Evolutionary conservation across 257 asterid species (phyloP), one percentile per base, ranked within the genome.

Genomic region (Asclepias syriaca): DNA sequence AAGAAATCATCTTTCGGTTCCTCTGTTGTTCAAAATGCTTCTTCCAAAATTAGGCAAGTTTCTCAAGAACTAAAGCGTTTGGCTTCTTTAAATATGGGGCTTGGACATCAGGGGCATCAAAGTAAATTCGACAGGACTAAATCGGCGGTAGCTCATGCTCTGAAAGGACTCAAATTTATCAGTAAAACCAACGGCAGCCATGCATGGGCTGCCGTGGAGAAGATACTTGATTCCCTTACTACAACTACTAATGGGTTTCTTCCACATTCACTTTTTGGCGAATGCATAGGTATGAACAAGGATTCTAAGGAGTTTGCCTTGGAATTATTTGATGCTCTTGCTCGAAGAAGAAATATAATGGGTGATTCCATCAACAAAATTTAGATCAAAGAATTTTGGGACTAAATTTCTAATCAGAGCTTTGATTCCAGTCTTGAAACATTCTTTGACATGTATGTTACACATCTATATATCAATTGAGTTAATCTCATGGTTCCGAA

Each of bases 261-360:
- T 15, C 92, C 93, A 8, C 88, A 94, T 15, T 29, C 95, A 12
- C 89, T 71, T 22, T 92, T 92, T 53, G 87, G 91, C 24, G 89
- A 92, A 84, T 92, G 98, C 84, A 92, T 92, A 77, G 98, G 98
- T 92, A 92, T 92, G 98, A 86, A 89, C 12, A 86, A 84, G 79
- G 95, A 88, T 74, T 89, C 93, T 0, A 85, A 89, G 80, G 94
- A 84, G 54, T 92, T 92, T 45, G 92, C 96, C 24, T 85, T 82
- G 13, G 90, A 92, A 80, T 89, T 92, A 6, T 89, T 88, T 59
- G 96, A 89, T 80, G 87, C 98, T 0, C 88, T 92, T 13, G 84
- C 84, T 1, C 82, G 98, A 63, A 68, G 96, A 74, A 82, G 91
- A 83, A 86, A 82, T 9, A 82, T 89, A 60, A 66, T 80, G 74